Percentiles rank a stretch among this genome's conserved stretches.
These are phyloP conservation scores for Apiospora sp. DNA, from an alignment of 2,329 filamentous ascomycete genomes.

Conservation along the genomic window DNA sequence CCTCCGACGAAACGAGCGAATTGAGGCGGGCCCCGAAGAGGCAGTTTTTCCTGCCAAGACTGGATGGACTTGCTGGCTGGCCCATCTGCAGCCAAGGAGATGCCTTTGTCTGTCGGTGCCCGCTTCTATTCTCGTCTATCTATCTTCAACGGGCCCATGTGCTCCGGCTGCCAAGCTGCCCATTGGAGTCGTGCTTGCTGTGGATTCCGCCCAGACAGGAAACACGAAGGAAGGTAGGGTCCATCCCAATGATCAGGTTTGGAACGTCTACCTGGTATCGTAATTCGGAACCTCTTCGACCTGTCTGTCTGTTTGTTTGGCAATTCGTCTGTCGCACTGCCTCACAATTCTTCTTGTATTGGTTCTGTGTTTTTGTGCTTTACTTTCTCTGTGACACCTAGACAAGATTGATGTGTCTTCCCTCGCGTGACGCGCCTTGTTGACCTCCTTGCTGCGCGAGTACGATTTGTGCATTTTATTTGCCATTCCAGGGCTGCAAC, in stretches of 20 bases:
- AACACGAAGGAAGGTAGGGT: neutral
- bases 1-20: conserved; percentile 1
- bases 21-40: neutral
- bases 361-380: neutral
- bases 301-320: neutral
- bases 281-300: neutral
- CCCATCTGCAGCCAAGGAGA: neutral
- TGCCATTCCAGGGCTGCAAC: neutral
- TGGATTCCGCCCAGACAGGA: neutral
- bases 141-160: neutral
- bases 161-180: neutral
- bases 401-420: neutral
- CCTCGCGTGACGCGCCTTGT: neutral
- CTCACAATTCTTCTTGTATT: neutral
- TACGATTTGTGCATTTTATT: neutral
- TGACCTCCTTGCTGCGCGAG: neutral
- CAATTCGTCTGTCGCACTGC: neutral
- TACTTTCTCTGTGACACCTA: neutral
- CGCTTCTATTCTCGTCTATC: neutral
- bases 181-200: neutral
- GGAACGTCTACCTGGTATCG: neutral
- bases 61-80: neutral
- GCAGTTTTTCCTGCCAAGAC: conserved; percentile 10
- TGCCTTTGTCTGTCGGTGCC: neutral
- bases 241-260: neutral